A percentile compares a stretch with the other conserved stretches of the same genome.
phyloP scores from a whole-genome alignment of 495 filamentous ascomycete species.

The Talaromyces stipitatus region DNA sequence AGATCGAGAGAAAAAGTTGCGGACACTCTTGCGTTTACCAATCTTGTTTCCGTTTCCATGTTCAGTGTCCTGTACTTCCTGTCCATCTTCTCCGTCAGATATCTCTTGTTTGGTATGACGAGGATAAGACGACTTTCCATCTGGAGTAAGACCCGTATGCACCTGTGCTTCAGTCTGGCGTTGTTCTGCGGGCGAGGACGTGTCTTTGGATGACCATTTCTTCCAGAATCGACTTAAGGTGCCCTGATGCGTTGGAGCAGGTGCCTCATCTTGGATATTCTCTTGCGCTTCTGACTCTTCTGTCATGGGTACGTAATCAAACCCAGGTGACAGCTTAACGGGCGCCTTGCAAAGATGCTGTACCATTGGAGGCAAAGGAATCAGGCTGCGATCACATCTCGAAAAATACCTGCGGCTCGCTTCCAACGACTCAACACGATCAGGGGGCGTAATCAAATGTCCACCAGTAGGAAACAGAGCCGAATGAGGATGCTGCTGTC shows the following conservation, averaged over 20 bases:
- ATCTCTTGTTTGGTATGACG: not conserved
- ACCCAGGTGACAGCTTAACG: not conserved
- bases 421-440: slow-evolving; percentile 17
- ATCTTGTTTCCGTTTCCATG: not conserved
- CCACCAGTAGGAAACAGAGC: slow-evolving; percentile 19
- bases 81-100: not conserved
- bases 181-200: not conserved
- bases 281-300: not conserved
- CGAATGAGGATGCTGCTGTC: not conserved
- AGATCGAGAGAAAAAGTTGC: slow-evolving; percentile 2
- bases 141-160: not conserved
- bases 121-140: not conserved
- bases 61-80: not conserved
- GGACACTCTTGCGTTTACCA: slow-evolving; percentile 1
- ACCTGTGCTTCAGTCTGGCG: not conserved
- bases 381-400: too few species aligned
- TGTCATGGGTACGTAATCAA: not conserved
- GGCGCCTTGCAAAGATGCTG: not conserved
- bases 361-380: not conserved
- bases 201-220: not conserved
- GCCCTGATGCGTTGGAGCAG: not conserved
- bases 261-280: not conserved
- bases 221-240: not conserved
- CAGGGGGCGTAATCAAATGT: slow-evolving; percentile 18
- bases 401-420: slow-evolving; percentile 16